Conservation (phyloP, 1,284 basidiomycete genomes). For the Schizophyllum commune region DNA sequence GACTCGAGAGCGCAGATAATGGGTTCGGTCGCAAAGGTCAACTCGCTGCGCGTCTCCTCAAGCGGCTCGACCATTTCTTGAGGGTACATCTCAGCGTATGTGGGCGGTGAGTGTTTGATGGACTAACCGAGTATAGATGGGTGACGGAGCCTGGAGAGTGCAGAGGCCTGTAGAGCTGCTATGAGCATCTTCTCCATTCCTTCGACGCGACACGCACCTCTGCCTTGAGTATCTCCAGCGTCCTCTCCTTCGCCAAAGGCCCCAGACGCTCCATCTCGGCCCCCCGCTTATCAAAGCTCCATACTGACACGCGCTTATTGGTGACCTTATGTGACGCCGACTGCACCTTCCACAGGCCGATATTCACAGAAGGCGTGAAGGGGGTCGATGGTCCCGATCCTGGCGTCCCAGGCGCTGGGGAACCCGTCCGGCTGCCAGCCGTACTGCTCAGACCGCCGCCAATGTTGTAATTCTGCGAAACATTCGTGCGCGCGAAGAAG, state of each 20-base stretch:
- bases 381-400: constrained; percentile 39
- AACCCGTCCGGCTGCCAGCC: neutral
- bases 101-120: neutral
- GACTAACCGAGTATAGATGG: constrained; percentile 81
- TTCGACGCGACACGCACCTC: constrained; percentile 52
- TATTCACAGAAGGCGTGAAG: constrained; percentile 48
- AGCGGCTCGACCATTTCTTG: constrained; percentile 96
- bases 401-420: constrained; percentile 25
- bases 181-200: neutral
- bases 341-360: constrained; percentile 87
- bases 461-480: constrained; percentile 79
- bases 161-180: constrained; percentile 56
- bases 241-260: constrained; percentile 57
- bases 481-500: constrained; percentile 81
- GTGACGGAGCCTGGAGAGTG: constrained; percentile 82
- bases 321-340: constrained; percentile 82
- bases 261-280: constrained; percentile 67
- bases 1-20: constrained; percentile 73
- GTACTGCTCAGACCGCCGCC: constrained; percentile 21
- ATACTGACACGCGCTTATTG: constrained; percentile 81
- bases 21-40: constrained; percentile 92
- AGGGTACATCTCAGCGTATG: neutral
- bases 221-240: constrained; percentile 77
- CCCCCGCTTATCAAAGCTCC: constrained; percentile 81
- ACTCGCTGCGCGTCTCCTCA: constrained; percentile 84